Conservation (phyloP, 75 land plant species). For the Pseudotsuga menziesii region DNA sequence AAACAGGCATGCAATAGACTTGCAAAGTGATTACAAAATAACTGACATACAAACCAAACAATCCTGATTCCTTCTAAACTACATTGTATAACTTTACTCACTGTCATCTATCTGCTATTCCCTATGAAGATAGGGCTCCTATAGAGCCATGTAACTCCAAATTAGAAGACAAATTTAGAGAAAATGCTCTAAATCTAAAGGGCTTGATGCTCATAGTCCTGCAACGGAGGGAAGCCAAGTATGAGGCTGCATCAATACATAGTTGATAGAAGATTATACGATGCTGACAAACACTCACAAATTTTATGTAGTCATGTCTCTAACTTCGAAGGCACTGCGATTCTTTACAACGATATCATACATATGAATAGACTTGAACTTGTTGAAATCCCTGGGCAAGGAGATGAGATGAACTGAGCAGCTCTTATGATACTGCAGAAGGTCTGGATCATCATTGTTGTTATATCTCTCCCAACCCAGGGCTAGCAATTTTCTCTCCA, state of each 20-base stretch:
- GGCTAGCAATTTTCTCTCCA: conserved; percentile 38
- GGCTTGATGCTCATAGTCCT: no score
- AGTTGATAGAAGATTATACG: no score
- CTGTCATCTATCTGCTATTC: no score
- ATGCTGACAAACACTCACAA: not conserved
- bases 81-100: no score
- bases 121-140: no score
- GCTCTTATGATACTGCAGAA: conserved; percentile 63
- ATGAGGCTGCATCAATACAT: no score
- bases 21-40: not conserved
- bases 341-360: conserved; percentile 76
- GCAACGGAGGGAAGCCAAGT: no score
- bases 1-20: not conserved
- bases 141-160: no score
- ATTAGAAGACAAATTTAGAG: no score
- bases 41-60: not conserved
- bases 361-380: conserved; percentile 68
- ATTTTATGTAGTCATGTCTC: conserved; percentile 30
- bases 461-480: conserved; percentile 69
- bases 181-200: no score
- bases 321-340: conserved; percentile 60
- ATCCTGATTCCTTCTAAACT: no score
- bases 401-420: conserved; percentile 67
- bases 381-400: conserved; percentile 58
- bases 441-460: conserved; percentile 28